Base-by-base conservation (phyloP, 2,329 filamentous ascomycete genomes). In the Berkeleyomyces basicola region DNA sequence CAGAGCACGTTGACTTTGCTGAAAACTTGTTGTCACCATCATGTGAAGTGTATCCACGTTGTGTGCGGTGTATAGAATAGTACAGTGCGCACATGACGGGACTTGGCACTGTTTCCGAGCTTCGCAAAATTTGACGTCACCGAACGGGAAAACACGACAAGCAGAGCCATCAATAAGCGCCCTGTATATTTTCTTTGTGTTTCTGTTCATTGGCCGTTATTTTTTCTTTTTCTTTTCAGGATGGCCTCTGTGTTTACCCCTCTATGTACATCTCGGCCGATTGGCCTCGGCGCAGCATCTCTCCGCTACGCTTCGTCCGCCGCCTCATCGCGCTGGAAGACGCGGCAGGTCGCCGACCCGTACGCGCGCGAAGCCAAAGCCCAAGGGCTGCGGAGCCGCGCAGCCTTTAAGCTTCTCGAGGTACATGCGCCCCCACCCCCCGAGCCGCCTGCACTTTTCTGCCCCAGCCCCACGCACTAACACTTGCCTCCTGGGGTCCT, bases 351-450 rank as follows among this genome's bases (percentile, higher is more conserved):
- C 46, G 79, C 74, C 47, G 93, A 99, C 74, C 74, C 74, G 16
- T 95, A 84, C 71, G 82, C 86, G 0, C 82, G 82, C 63, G 82
- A 87, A 68, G 91, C 93, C 55, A 87, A 84, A 69, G 83, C 95
- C 1, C 80, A 87, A 67, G 86, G 86, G 0, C 75, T 96, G 64
- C 96, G 92, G 74, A 95, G 90, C 69, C 83, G 93, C 66, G 93
- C 93, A 36, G 93, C 91, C 0, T 96, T 93, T 73, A 99, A 99
- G 73, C 77, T 99, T 7, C 74, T 96, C 16, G 88, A 96, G 78
- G 90, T 90, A 70, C 40, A 69, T n/a, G 2, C 36, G 4, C 23
- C 7, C 23, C 11, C 37, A n/a, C n/a, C 6, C 7, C 16, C 33
- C 10, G 11, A 7, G 33, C 31, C 60, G 2, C n/a, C 14, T 33